Evolutionary conservation across 768 basidiomycete genomes (phyloP), one percentile per base, ranked within the genome.

Genomic region (Peribolospora baueri): DNA sequence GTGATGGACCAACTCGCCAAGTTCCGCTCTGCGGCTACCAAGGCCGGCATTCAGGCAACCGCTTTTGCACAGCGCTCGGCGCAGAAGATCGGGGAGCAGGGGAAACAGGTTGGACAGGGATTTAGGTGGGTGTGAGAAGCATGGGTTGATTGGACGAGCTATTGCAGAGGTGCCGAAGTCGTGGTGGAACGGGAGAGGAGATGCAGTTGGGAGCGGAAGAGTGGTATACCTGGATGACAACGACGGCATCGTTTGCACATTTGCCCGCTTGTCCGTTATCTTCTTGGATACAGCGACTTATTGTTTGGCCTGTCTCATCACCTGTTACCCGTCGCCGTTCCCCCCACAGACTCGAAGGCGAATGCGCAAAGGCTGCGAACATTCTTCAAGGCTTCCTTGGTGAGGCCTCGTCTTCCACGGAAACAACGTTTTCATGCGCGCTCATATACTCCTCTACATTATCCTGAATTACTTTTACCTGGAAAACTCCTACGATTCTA

Each of bases 101-200:
- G 82, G 1, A 72, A 77, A 59, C 79, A 80, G 51, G 80, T 87
- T 54, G 80, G 81, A 0, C 84, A 86, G 58, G 77, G 80, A 4
- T 95, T 95, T 70, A 79, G 76, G 46, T 73, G 95, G 36, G 87
- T 87, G 14, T 86, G 84, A 57, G 90, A 97, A 67, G 82, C 86
- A 46, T 82, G 87, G 5, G 49, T 36, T 36, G 7, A n/a, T 14
- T 14, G 9, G 36, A 4, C 48, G 14, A 2, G 13, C 42, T 49
- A 3, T 49, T 42, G 38, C 49, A n/a, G 3, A 41, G 10, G 7
- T n/a, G 36, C 13, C 42, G 25, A 25, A 25, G 25, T 25, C 25
- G 25, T 25, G 25, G 25, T 25, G 25, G 25, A 25, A 25, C 25
- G 25, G 25, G 25, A 25, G 25, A 25, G 25, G 25, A 25, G 25